These are phyloP conservation scores for Falciphora oryzae DNA, from an alignment of 2,329 filamentous ascomycete species.

Conservation along the genomic window DNA sequence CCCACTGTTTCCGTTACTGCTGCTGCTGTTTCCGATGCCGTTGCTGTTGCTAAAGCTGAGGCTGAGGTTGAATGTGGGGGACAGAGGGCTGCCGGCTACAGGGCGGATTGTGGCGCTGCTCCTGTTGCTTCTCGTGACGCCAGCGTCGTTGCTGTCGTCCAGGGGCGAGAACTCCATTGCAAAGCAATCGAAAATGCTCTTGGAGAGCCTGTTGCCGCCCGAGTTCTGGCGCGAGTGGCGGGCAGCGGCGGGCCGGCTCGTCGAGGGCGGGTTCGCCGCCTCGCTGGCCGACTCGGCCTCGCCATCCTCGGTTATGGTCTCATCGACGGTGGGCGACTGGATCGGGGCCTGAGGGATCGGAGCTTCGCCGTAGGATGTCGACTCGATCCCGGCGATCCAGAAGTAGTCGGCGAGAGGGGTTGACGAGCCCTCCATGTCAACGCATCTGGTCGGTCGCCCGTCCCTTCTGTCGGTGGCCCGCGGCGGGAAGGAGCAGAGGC, in stretches of 20 bases:
- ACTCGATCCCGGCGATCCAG: slow-evolving; percentile 68
- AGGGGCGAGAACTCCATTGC: slow-evolving; percentile 46
- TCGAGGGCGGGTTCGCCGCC: slow-evolving; percentile 25
- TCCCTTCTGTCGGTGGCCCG: neutral
- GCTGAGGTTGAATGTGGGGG: slow-evolving; percentile 15
- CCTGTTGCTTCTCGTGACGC: slow-evolving; percentile 55
- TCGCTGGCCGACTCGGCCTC: slow-evolving; percentile 43
- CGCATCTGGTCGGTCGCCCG: slow-evolving; percentile 4
- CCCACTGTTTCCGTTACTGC: slow-evolving; percentile 20
- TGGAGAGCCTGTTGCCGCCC: slow-evolving; percentile 48
- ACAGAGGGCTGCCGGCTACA: slow-evolving; percentile 13
- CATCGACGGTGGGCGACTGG: slow-evolving; percentile 40
- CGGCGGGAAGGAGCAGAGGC: neutral
- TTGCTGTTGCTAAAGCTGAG: slow-evolving; percentile 19
- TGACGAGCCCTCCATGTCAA: slow-evolving; percentile 55
- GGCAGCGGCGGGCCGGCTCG: slow-evolving; percentile 28
- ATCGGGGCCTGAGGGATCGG: slow-evolving; percentile 32
- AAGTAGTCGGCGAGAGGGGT: slow-evolving; percentile 68
- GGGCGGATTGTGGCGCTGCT: slow-evolving; percentile 60
- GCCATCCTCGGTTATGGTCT: slow-evolving; percentile 58
- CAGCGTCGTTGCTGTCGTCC: slow-evolving; percentile 38
- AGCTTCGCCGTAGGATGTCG: slow-evolving; percentile 57
- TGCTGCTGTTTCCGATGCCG: slow-evolving; percentile 20
- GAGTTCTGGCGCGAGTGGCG: slow-evolving; percentile 59
- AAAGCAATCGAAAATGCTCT: slow-evolving; percentile 38